These are phyloP conservation scores for Mycena pura DNA, from an alignment of 768 basidiomycete species.

Conservation along the genomic window DNA sequence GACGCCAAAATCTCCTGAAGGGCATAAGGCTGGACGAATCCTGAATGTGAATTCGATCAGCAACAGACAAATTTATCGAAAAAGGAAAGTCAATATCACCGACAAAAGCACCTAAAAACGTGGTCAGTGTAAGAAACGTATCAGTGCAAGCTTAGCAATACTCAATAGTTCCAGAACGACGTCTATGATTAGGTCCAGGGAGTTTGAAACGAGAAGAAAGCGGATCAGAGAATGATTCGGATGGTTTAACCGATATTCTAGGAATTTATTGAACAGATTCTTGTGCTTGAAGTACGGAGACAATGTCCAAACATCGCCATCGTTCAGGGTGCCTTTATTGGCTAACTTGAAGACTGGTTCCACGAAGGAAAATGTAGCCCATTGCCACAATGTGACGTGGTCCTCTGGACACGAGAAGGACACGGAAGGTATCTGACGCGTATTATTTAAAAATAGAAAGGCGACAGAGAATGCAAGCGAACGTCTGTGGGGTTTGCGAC, in stretches of 20 bases:
- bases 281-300: slow-evolving; percentile 74
- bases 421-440: slow-evolving; percentile 54
- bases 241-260: slow-evolving; percentile 60
- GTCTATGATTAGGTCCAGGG: slow-evolving; percentile 70
- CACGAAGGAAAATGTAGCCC: slow-evolving; percentile 70
- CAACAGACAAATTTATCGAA: neutral
- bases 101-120: slow-evolving; percentile 35
- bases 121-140: neutral
- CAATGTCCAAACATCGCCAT: slow-evolving; percentile 64
- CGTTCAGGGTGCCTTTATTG: slow-evolving; percentile 53
- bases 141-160: slow-evolving; percentile 49
- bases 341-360: slow-evolving; percentile 66
- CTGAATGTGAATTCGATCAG: slow-evolving; percentile 37
- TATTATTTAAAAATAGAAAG: slow-evolving; percentile 8
- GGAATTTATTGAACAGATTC: slow-evolving; percentile 68
- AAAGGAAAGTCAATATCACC: slow-evolving; percentile 1
- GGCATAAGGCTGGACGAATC: slow-evolving; percentile 72
- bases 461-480: slow-evolving; percentile 27
- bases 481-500: slow-evolving; percentile 59
- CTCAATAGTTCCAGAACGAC: slow-evolving; percentile 65
- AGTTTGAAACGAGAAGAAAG: slow-evolving; percentile 71
- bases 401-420: slow-evolving; percentile 68
- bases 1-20: slow-evolving; percentile 64
- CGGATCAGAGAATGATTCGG: slow-evolving; percentile 64
- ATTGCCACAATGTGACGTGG: slow-evolving; percentile 66